Evolutionary conservation across 257 asterid species (phyloP), one percentile per base, ranked within the genome.

Genomic region (Avicennia marina): DNA sequence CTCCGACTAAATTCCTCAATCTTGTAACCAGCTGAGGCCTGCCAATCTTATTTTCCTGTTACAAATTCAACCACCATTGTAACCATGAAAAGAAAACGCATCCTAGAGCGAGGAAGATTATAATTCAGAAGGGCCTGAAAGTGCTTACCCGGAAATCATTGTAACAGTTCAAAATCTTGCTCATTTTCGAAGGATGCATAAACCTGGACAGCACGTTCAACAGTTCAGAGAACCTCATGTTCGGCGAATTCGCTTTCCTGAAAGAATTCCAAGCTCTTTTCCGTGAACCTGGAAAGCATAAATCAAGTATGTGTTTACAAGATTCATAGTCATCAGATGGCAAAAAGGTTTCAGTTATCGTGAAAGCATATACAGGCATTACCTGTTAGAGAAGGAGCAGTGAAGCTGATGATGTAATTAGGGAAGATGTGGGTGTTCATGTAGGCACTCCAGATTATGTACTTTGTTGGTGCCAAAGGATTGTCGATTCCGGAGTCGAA

Each of bases 341-440:
- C 4, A 6, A 6, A 3, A 26, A 11, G 8, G 45, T 42, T 65
- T 29, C 19, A 39, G 49, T 26, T 33, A 24, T 11, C 25, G 57
- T n/a, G 32, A 38, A 21, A 26, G n/a, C n/a, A n/a, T n/a, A 36
- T 27, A 38, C 7, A 46, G 10, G 19, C 17, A 40, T 46, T 49
- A 65, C 73, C 69, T 50, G 44, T 0, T 29, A 39, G 13, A 27
- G 66, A 47, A 34, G 60, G 54, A 15, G 58, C 33, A 12, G 29
- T 75, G 48, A 78, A 81, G 56, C 66, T 75, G 42, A 78, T n/a
- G 17, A 78, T 32, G 55, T 34, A 75, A 10, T 11, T 45, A 0
- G 89, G 81, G 5, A 70, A 71, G 34, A 81, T 78, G 70, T 76
- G 79, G n/a, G 84, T 58, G 44, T 77, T 77, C 73, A 78, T 81